A percentile compares a stretch with the other conserved stretches of the same genome.
Conservation (phyloP, 2,329 filamentous ascomycete species). For the Bisporella sp. region DNA sequence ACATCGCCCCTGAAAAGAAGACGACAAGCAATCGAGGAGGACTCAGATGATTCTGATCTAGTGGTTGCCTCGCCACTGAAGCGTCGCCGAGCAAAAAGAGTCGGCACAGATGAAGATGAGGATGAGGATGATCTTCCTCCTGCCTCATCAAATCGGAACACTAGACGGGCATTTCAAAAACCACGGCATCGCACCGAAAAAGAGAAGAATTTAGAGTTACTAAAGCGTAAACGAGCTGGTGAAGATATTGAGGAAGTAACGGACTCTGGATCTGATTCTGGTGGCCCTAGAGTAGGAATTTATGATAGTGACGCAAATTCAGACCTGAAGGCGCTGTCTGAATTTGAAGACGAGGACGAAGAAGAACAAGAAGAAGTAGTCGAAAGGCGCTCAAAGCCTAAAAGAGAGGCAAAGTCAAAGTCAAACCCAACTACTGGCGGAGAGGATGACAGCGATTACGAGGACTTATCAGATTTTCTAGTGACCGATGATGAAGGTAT, state of each 20-base stretch:
- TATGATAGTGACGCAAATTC: slow-evolving; percentile 13
- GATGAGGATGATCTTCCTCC: slow-evolving; percentile 9
- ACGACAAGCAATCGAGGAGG: background rate
- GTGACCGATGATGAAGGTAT: slow-evolving; percentile 50
- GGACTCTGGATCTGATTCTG: slow-evolving; percentile 19
- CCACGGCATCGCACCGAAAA: slow-evolving; percentile 29
- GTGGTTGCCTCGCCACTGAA: slow-evolving; percentile 12
- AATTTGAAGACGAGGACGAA: slow-evolving; percentile 39
- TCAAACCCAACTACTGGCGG: slow-evolving; percentile 4
- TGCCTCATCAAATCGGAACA: slow-evolving; percentile 8
- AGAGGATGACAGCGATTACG: slow-evolving; percentile 17
- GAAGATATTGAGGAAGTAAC: slow-evolving; percentile 32
- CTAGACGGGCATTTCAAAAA: slow-evolving; percentile 11
- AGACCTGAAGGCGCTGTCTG: slow-evolving; percentile 37
- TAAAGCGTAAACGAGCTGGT: slow-evolving; percentile 32
- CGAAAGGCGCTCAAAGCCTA: slow-evolving; percentile 7
- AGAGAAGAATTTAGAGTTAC: slow-evolving; percentile 34
- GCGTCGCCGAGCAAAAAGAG: background rate
- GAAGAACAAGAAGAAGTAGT: slow-evolving; percentile 25
- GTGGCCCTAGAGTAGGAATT: background rate
- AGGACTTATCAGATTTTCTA: slow-evolving; percentile 49
- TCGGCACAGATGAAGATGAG: background rate
- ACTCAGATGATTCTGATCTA: slow-evolving; percentile 8
- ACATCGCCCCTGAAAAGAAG: slow-evolving; percentile 11
- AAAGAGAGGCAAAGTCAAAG: slow-evolving; percentile 1